Evolutionary conservation across 2,329 filamentous ascomycete genomes (phyloP).

Genomic region (Fusarium paranaense): DNA sequence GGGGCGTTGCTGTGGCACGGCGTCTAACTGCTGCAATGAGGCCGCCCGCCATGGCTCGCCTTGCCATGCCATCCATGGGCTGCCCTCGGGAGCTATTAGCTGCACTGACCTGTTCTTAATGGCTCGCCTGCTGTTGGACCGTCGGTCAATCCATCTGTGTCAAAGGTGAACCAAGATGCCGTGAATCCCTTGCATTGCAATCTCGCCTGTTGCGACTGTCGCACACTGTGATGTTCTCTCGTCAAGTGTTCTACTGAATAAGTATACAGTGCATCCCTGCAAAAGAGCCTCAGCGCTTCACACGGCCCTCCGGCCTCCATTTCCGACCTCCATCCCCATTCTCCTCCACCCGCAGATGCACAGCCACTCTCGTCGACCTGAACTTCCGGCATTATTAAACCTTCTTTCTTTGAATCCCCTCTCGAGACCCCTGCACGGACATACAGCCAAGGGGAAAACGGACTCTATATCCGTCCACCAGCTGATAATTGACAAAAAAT

Average conservation of each 20-base stretch:
- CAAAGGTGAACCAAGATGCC: background rate
- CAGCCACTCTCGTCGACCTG: slow-evolving; percentile 37
- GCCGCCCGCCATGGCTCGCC: background rate
- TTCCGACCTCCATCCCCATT: slow-evolving; percentile 3
- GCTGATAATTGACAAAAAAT: slow-evolving; percentile 10
- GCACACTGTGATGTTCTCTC: background rate
- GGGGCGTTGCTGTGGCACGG: slow-evolving; percentile 8
- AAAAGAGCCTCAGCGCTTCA: background rate
- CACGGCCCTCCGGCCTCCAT: background rate
- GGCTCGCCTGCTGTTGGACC: background rate
- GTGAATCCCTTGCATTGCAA: slow-evolving; percentile 8
- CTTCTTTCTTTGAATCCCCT: background rate
- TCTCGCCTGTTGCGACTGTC: slow-evolving; percentile 14
- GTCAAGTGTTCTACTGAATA: background rate
- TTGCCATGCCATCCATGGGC: background rate
- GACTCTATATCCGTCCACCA: background rate
- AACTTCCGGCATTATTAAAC: slow-evolving; percentile 13
- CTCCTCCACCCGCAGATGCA: slow-evolving; percentile 31
- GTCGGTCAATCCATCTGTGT: slow-evolving; percentile 2
- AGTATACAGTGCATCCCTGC: slow-evolving; percentile 1
- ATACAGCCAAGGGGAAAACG: background rate
- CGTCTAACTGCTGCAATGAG: slow-evolving; percentile 1
- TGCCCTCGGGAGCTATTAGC: background rate
- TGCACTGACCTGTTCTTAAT: background rate
- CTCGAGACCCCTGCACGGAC: background rate